phyloP scores from a whole-genome alignment of 2,329 filamentous ascomycete species.

The Cladosporium velox region DNA sequence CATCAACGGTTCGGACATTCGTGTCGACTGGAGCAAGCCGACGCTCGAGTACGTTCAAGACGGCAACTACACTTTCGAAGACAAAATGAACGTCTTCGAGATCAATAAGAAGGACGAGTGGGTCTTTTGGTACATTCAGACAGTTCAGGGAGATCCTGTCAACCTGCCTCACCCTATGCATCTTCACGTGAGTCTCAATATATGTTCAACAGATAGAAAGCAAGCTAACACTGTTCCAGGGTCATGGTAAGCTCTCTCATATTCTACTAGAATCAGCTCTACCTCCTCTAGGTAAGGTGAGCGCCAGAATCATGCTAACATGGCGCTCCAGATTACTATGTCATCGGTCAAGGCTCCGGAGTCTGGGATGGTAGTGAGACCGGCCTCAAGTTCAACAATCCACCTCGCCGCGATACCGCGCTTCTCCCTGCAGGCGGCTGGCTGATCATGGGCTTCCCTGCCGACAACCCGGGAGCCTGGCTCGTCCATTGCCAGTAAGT shows the following conservation, averaged over 20 bases:
- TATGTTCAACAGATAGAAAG: too few relatives aligned
- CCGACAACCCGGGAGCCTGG: constrained; percentile 49
- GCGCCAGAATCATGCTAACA: background rate
- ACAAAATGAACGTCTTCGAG: constrained; percentile 44
- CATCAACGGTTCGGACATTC: constrained; percentile 45
- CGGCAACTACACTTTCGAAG: constrained; percentile 43
- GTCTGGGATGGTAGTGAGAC: constrained; percentile 30
- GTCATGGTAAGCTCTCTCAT: constrained; percentile 41
- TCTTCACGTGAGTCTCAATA: background rate
- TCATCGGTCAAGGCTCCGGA: constrained; percentile 32
- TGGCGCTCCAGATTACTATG: constrained; percentile 38
- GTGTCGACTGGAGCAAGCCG: constrained; percentile 47
- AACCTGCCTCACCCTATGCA: constrained; percentile 39
- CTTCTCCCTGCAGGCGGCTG: constrained; percentile 42
- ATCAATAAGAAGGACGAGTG: constrained; percentile 29
- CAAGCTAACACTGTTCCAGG: background rate
- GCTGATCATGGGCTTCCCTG: constrained; percentile 46
- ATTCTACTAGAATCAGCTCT: background rate
- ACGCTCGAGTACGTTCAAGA: constrained; percentile 48
- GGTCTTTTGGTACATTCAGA: constrained; percentile 40
- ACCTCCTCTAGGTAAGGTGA: background rate
- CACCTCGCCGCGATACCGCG: constrained; percentile 43
- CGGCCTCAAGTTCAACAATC: constrained; percentile 40
- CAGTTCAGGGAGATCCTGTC: constrained; percentile 31
- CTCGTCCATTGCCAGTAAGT: constrained; percentile 25